These are phyloP conservation scores for Clonostachys rosea DNA, from an alignment of 2,329 filamentous ascomycete genomes.

Conservation along the genomic window DNA sequence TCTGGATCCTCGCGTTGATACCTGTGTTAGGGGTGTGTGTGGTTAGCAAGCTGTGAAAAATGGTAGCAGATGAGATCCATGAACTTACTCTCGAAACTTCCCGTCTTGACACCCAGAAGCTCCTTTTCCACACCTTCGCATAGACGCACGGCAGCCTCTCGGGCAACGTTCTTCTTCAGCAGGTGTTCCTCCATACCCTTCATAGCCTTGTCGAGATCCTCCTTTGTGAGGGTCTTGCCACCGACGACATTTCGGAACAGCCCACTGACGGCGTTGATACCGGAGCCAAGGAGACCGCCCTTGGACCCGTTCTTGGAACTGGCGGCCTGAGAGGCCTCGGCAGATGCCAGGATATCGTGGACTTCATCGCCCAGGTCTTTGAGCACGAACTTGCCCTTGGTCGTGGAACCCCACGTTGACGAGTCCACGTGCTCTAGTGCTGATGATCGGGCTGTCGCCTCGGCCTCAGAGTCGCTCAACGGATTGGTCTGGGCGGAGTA, in stretches of 20 bases:
- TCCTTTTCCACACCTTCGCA: conserved; percentile 91
- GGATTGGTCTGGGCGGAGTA: conserved; percentile 69
- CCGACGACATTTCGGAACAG: conserved; percentile 94
- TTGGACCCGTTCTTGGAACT: conserved; percentile 32
- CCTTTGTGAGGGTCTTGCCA: conserved; percentile 84
- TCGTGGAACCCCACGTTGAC: conserved; percentile 79
- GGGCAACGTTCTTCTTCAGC: conserved; percentile 91
- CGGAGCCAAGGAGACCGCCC: conserved; percentile 69
- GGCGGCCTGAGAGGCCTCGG: conserved; percentile 60
- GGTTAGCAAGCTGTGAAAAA: not conserved
- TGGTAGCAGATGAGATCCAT: not conserved
- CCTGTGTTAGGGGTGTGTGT: conserved; percentile 25
- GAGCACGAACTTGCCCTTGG: conserved; percentile 87
- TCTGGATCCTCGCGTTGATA: conserved; percentile 76
- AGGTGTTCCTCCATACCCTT: conserved; percentile 96
- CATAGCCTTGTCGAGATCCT: conserved; percentile 86
- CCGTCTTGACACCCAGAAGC: conserved; percentile 85
- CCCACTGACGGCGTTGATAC: conserved; percentile 77
- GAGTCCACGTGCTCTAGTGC: conserved; percentile 71
- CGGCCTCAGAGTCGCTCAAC: conserved; percentile 47
- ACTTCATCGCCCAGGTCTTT: conserved; percentile 94
- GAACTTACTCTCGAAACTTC: conserved; percentile 67
- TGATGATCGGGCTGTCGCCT: conserved; percentile 44
- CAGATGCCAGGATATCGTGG: conserved; percentile 78
- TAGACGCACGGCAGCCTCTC: conserved; percentile 85